Base-by-base conservation (phyloP, 371 early-diverging fungal species). In the Apophysomyces ossiformis region DNA sequence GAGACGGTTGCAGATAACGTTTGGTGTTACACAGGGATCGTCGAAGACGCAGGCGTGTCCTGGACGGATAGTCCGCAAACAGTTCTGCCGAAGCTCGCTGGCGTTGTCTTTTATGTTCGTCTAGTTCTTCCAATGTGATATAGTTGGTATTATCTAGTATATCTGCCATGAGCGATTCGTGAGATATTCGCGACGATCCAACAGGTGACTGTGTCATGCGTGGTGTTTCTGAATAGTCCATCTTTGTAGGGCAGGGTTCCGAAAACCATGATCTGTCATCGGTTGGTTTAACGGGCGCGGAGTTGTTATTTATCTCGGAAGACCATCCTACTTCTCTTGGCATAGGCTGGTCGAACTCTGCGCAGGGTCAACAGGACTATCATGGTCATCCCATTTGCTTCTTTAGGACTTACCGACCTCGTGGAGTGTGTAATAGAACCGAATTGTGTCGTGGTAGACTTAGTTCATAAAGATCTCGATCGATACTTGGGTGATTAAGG, bases 31-130 rank as follows among this genome's bases (percentile, higher is more conserved):
- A 66, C 57, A 66, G 8, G 1, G 67, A 66, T 35, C 57, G 60
- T 57, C 57, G 61, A 36, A 66, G 60, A 5, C 61, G 60, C 57
- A 18, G 35, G 5, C 67, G 67, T 39, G 67, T 66, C 47, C 61
- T 61, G 13, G 67, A 66, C 21, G 67, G 61, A 21, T 50, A 50
- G 11, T 50, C 54, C 21, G 4, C 21, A 50, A 50, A 50, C 5
- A 50, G 54, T 21, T 50, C 54, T 4, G 54, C 16, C 7, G 21
- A 50, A 26, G 54, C 54, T 21, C 21, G 54, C 21, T 50, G 32
- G 21, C 54, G 54, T 8, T 50, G 54, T 50, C 21, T 21, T 26
- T 50, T 50, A 21, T 50, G 54, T 21, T 16, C 54, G 11, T 50
- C 54, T 21, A 50, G 21, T 21, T 50, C 54, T 50, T 50, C 54